Evolutionary conservation across 2,329 filamentous ascomycete genomes (phyloP), one percentile per base, ranked within the genome.

Genomic region (Fusarium nygamai): DNA sequence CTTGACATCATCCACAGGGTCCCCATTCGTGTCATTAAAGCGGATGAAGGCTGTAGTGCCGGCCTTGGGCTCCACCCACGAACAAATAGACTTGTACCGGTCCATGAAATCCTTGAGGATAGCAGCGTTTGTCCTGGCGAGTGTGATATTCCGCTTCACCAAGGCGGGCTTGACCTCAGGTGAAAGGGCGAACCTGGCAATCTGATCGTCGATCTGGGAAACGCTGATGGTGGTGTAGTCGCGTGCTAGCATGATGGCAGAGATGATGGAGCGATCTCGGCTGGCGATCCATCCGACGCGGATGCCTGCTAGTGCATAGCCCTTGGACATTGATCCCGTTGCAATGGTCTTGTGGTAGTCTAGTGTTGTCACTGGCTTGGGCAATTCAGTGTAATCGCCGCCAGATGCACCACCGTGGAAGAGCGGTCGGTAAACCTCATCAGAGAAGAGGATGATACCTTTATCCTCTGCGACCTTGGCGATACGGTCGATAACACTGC

Each of bases 221-320:
- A 97, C 94, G 41, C 92, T 93, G 77, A 97, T 97, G 24, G 93
- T 95, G 5, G 94, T 96, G 84, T 96, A 97, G 81, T 96, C 92
- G 44, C 94, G 87, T 4, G 92, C 91, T 20, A 85, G 82, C 16
- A 91, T 90, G 71, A 93, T 87, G 17, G 86, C 85, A 57, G 91
- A 88, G 61, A 96, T 87, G 64, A 97, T 86, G 1, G 84, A 83
- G 4, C 80, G 78, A 80, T 90, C 89, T 22, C 90, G 89, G 16
- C 91, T 92, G 6, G 92, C 93, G 63, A 96, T 87, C 95, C 95
- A 98, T 33, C 95, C 95, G 2, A 95, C 82, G 1, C 94, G 90
- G 69, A 97, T 91, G 2, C 95, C 94, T 2, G 94, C 94, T 8
- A 98, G 84, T 3, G 93, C 91, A 82, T 94, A 98, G 1, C 94